Base-by-base conservation (phyloP, 2,329 filamentous ascomycete species). In the Metarhizium album region DNA sequence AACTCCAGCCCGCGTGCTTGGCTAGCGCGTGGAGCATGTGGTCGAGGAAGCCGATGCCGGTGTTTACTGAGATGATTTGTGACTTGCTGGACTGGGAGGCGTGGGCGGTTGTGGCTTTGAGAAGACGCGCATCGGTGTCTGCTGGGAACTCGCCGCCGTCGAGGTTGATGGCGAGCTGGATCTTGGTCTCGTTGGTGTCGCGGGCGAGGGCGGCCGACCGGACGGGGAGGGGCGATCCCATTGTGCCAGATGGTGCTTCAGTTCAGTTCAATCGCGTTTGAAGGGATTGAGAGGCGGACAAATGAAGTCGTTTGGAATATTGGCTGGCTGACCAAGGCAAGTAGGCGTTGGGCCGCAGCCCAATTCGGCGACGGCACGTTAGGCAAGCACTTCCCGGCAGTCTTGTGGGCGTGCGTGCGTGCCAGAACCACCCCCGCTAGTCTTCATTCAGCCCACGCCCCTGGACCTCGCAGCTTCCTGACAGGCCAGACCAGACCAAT, bases 11-110 rank as follows among this genome's bases (percentile, higher is more conserved):
- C 5, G 87, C 83, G 71, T 98, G 93, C 72, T 98, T 97, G 47
- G 93, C 87, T 50, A 97, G 78, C 5, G 93, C 93, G 70, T 98
- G 93, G 47, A 97, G 79, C 91, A 98, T 97, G 75, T 98, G 93
- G 73, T 98, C 93, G 51, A 98, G 77, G 71, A 98, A 98, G 53
- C 93, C 93, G 68, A 98, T 95, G 57, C 93, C 93, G 0, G 91
- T 95, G 75, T 88, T 84, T 58, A 97, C 78, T 64, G 82, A 82
- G 65, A 97, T 96, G 54, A 82, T 83, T 70, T 97, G 93, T 42
- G 84, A 87, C 59, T 85, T 83, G 59, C 87, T 91, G 57, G 82
- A 75, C 70, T 98, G 91, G 1, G 84, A 84, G 29, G 93, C 91
- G 67, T 98, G 93, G 51, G 76, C 75, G 53, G 79, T 79, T 35